These are phyloP conservation scores for Aspergillus glaucus DNA, from an alignment of 2,329 filamentous ascomycete genomes.

Conservation along the genomic window DNA sequence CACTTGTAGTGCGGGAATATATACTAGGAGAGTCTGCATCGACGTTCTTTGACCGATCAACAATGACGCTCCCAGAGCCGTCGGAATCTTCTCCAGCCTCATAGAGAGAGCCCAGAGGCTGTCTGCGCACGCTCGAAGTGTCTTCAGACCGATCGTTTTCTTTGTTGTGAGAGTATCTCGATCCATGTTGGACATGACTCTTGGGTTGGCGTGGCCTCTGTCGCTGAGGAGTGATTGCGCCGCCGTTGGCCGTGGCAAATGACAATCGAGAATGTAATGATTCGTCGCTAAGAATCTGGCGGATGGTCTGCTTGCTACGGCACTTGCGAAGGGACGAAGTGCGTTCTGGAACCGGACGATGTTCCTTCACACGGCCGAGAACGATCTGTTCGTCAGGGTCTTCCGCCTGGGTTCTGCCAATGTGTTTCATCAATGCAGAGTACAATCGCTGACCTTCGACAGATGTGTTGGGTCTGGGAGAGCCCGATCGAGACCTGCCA, in stretches of 20 bases:
- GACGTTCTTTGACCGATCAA: constrained; percentile 4
- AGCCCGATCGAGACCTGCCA: constrained; percentile 1
- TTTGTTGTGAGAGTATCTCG: neutral
- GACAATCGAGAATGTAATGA: constrained; percentile 25
- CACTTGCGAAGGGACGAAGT: constrained; percentile 20
- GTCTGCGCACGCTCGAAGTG: neutral
- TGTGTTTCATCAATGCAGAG: constrained; percentile 38
- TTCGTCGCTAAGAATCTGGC: constrained; percentile 24
- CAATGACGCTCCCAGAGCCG: constrained; percentile 15
- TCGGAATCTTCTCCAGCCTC: constrained; percentile 8
- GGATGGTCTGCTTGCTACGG: constrained; percentile 23
- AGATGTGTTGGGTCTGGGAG: constrained; percentile 14
- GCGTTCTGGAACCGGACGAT: constrained; percentile 23
- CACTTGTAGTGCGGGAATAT: constrained; percentile 38
- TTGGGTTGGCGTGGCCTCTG: constrained; percentile 2
- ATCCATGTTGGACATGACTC: neutral
- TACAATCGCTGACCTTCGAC: constrained; percentile 38
- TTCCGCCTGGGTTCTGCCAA: constrained; percentile 19
- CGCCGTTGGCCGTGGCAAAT: constrained; percentile 23
- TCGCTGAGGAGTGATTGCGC: constrained; percentile 16
- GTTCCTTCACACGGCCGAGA: constrained; percentile 25
- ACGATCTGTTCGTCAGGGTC: constrained; percentile 17
- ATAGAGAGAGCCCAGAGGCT: neutral
- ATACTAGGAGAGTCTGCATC: constrained; percentile 32
- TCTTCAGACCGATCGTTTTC: neutral